A percentile compares a stretch with the other conserved stretches of the same genome.
Conservation (phyloP, 2,329 filamentous ascomycete species). For the Aspergillus vadensis region DNA sequence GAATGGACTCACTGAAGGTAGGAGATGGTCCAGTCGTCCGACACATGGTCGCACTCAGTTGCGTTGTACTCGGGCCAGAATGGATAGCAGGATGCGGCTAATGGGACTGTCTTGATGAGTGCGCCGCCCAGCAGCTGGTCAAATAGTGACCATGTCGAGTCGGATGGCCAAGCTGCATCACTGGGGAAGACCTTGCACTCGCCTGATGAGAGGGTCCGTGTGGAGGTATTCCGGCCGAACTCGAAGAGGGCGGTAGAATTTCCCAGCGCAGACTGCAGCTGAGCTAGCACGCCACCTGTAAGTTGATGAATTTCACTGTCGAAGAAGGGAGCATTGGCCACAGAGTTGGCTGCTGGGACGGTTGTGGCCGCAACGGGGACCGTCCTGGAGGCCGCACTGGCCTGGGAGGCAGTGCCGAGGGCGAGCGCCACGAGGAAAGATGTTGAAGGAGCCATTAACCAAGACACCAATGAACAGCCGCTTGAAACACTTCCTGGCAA, state of each 20-base stretch:
- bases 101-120: conserved; percentile 30
- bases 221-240: conserved; percentile 23
- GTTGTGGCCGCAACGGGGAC: conserved; percentile 15
- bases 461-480: not conserved
- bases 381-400: conserved; percentile 14
- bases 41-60: conserved; percentile 22
- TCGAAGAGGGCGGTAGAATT: conserved; percentile 24
- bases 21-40: conserved; percentile 27
- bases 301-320: conserved; percentile 30
- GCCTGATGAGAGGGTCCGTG: not conserved
- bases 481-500: too few species aligned
- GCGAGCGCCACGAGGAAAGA: conserved; percentile 19
- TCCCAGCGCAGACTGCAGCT: conserved; percentile 7
- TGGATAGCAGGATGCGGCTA: conserved; percentile 30
- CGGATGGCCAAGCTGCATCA: conserved; percentile 27
- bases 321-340: conserved; percentile 26
- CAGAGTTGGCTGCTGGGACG: conserved; percentile 1
- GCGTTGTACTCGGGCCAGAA: conserved; percentile 29
- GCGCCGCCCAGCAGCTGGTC: conserved; percentile 25
- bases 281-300: conserved; percentile 24
- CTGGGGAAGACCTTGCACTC: conserved; percentile 32
- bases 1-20: conserved; percentile 27
- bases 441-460: conserved; percentile 11
- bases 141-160: conserved; percentile 27
- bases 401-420: conserved; percentile 16